These are phyloP conservation scores for Kwoniella bestiolae DNA, from an alignment of 768 basidiomycete genomes.

Conservation along the genomic window DNA sequence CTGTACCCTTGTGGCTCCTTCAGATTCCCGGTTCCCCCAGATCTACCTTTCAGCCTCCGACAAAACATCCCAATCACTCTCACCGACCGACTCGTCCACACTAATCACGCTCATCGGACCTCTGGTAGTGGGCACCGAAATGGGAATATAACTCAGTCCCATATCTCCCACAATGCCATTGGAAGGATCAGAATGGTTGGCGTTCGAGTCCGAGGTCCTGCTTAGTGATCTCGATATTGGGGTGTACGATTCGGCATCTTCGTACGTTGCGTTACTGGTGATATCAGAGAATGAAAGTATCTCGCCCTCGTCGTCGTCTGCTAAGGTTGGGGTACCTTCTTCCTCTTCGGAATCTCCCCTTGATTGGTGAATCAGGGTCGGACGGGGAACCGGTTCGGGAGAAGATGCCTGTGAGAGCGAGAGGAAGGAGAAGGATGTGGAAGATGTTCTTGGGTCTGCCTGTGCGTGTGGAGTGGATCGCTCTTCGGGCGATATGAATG, in stretches of 20 bases:
- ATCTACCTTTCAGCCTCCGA: conserved; percentile 9
- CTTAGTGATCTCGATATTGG: conserved; percentile 24
- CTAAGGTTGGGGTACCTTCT: neutral
- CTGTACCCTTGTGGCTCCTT: no score
- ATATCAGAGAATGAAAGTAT: conserved; percentile 22
- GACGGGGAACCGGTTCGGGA: conserved; percentile 15
- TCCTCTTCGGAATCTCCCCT: neutral
- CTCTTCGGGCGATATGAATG: conserved; percentile 16
- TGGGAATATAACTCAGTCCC: conserved; percentile 15
- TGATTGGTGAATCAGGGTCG: neutral
- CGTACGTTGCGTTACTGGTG: conserved; percentile 27
- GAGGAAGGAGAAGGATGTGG: conserved; percentile 40
- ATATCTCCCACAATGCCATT: neutral
- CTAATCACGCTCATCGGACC: conserved; percentile 44
- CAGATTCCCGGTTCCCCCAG: no score
- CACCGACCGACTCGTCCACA: conserved; percentile 28
- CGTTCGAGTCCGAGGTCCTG: neutral
- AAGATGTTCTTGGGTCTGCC: conserved; percentile 6
- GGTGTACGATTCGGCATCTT: conserved; percentile 47
- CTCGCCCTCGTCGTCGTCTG: conserved; percentile 24
- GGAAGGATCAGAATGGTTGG: neutral
- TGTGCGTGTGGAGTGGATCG: no score
- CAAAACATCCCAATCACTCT: conserved; percentile 30
- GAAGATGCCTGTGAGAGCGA: conserved; percentile 34
- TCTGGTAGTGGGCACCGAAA: conserved; percentile 4